Evolutionary conservation across 305 asterid species (phyloP), one percentile per base, ranked within the genome.

Genomic region (Fraxinus floribunda): DNA sequence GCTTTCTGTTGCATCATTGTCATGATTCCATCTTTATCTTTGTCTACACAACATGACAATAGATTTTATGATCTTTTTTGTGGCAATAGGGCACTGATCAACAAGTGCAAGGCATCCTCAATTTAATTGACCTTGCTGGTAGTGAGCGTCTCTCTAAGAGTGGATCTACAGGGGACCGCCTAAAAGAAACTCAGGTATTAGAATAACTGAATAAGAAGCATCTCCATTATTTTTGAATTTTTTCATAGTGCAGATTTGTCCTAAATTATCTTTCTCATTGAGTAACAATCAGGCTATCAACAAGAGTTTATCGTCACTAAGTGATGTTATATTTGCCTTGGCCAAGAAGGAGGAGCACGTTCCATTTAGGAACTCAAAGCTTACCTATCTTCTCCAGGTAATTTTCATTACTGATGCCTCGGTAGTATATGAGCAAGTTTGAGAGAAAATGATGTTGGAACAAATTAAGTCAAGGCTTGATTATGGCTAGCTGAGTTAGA

Each of bases 341-440:
- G 97, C 98, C 2, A 95, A 94, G 92, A 95, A 93, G 83, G 98
- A 97, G 86, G 98, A 97, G 86, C 97, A 95, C 64, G 90, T 97
- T n/a, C 98, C 98, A 0, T 97, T 90, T 78, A 89, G 99, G 83
- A 97, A 97, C 89, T 97, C 99, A 41, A 95, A 95, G 87, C 91
- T 97, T 8, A 97, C 98, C 0, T 97, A 97, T 89, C 98, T 96
- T 90, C 98, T 96, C 86, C 98, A 96, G 99, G 98, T 96, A 93
- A 66, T 39, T 64, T 62, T 66, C 46, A 1, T 20, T 35, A 70
- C 11, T 30, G 41, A 70, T 30, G 13, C 41, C 16, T 24, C 13
- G 36, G 30, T 66, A 66, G 74, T 5, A 10, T 70, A 70, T 64
- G 72, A 64, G 34, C 34, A 24, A 64, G 35, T 64, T 64, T 64